Evolutionary conservation across 1,139 yeast species (phyloP), one percentile per base, ranked within the genome.

Genomic region (Pneumocystis oryctolagi): DNA sequence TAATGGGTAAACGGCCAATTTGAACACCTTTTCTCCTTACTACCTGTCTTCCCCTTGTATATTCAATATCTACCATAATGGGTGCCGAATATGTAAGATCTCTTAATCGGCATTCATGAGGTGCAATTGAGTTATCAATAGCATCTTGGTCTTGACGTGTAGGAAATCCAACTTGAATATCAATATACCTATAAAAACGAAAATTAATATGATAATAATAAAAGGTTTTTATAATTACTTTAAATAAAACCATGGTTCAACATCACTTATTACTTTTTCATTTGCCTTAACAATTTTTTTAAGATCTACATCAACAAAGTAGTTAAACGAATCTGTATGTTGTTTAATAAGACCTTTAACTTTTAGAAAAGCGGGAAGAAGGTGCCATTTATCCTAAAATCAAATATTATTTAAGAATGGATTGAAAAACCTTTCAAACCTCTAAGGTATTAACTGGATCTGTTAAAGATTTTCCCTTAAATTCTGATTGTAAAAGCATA

Each of bases 41-140:
- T 72, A 92, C 88, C 73, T 89, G 89, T 68, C 92, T 80, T 25
- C 97, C 98, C 71, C 97, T 80, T 0, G 97, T 92, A 72, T 92
- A 92, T 72, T 94, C 98, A 37, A 92, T 96, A 75, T 92, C 98
- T 62, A 94, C 98, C 70, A 85, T 88, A 57, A 92, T 89, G 0
- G 97, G 97, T 0, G 98, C 97, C 57, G 96, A 87, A 70, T 92
- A 92, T 0, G 97, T 89, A 77, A 92, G 79, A 70, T 92, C 99
- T 74, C 99, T 82, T 67, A 92, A 78, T 68, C 99, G 81, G 75
- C 99, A 92, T 74, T 92, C 97, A 71, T 92, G 99, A 1, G 99
- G 99, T 0, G 96, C 89, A 62, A 89, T 75, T 35, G 71, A 68
- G 40, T 68, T 67, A 62, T 69, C 69, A 63, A 73, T 70, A 62